These are phyloP conservation scores for Psidium guajava DNA, from an alignment of 345 rosid genomes.

Conservation along the genomic window DNA sequence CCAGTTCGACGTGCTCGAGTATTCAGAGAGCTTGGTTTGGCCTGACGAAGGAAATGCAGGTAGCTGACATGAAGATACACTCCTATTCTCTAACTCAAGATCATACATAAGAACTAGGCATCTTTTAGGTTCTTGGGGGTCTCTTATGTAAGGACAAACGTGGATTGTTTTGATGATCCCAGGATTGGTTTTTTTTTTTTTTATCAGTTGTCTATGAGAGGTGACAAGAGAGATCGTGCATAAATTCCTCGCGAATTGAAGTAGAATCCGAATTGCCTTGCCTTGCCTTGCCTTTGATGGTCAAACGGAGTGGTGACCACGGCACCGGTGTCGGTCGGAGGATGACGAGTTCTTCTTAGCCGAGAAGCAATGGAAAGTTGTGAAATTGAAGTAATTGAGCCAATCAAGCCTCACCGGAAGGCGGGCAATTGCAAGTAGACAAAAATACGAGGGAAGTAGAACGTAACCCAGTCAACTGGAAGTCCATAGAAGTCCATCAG, in stretches of 20 bases:
- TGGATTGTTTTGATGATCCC: not conserved
- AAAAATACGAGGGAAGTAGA: not conserved
- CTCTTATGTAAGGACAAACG: not conserved
- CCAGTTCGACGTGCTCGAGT: not conserved
- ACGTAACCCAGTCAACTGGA: not conserved
- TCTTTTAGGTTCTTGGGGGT: not conserved
- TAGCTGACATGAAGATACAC: not conserved
- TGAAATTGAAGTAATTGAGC: not conserved
- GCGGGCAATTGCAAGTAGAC: not conserved
- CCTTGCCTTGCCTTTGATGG: not conserved
- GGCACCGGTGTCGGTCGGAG: too few species aligned
- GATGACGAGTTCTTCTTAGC: not conserved
- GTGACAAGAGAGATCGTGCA: not conserved
- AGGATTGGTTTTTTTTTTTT: not conserved
- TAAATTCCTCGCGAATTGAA: not conserved
- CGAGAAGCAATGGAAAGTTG: not conserved
- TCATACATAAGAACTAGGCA: not conserved
- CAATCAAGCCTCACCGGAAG: not conserved
- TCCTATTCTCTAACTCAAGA: not conserved
- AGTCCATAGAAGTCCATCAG: not conserved
- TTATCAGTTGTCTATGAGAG: not conserved
- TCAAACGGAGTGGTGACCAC: too few species aligned
- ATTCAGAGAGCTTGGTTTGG: not conserved
- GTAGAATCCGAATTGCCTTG: not conserved
- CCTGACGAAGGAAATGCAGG: not conserved